Percentiles rank a stretch among this genome's conserved stretches.
Evolutionary conservation across 352 stramenopile genomes (phyloP).

Genomic region (Peronospora farinosa): DNA sequence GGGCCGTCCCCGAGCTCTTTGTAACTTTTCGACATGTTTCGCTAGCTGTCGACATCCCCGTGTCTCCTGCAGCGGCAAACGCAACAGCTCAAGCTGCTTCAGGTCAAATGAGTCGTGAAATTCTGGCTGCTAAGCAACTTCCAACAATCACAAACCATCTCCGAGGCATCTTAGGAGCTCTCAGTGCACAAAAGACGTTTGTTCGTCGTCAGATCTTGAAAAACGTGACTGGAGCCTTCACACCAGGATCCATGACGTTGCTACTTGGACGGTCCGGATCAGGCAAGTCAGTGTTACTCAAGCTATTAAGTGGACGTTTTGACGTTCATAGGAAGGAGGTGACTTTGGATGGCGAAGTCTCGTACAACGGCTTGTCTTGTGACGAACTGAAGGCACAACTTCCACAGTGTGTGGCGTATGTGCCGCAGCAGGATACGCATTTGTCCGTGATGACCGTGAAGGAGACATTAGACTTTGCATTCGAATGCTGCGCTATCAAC

Average conservation of each 20-base stretch:
- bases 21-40: slow-evolving; percentile 35
- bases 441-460: slow-evolving; percentile 82
- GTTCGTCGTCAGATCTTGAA: slow-evolving; percentile 40
- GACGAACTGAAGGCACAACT: slow-evolving; percentile 28
- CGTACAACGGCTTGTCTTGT: slow-evolving; percentile 36
- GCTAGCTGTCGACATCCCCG: slow-evolving; percentile 23
- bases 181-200: slow-evolving; percentile 37
- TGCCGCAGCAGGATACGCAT: slow-evolving; percentile 71
- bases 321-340: slow-evolving; percentile 12
- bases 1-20: slow-evolving; percentile 26
- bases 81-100: slow-evolving; percentile 22
- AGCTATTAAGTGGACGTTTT: slow-evolving; percentile 36
- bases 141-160: slow-evolving; percentile 50
- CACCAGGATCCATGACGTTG: slow-evolving; percentile 40
- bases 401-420: slow-evolving; percentile 41
- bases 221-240: slow-evolving; percentile 36
- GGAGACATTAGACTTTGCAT: slow-evolving; percentile 91
- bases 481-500: slow-evolving; percentile 62
- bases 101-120: slow-evolving; percentile 25
- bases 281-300: slow-evolving; percentile 46
- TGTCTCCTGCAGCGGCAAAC: slow-evolving; percentile 14
- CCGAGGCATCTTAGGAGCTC: slow-evolving; percentile 25
- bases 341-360: slow-evolving; percentile 31
- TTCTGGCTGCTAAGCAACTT: slow-evolving; percentile 35
- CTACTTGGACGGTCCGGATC: slow-evolving; percentile 43